Evolutionary conservation across 371 early-diverging fungal species (phyloP), one percentile per base, ranked within the genome.

Genomic region (Fennellomyces sp.): DNA sequence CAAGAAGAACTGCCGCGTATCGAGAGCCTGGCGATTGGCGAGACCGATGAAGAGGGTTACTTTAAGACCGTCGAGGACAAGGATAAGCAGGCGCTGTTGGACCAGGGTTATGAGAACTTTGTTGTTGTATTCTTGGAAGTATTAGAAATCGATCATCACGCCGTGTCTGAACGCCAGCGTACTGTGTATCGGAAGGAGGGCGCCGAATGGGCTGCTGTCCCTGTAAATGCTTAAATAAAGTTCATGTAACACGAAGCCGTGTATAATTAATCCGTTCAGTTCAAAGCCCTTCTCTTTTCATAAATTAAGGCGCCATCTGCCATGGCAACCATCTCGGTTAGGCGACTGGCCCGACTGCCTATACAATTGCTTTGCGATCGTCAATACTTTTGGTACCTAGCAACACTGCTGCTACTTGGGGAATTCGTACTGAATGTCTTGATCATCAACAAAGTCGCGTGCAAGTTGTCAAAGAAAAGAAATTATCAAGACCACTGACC

Each of bases 371-470:
- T 81, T 19, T 56, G 85, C 35, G 70, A 86, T 63, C 83, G 77
- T 17, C 70, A 72, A 0, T 91, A 92, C 65, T 88, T 88, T 66
- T 90, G 87, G 78, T 76, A 83, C 48, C 78, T 91, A 26, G 79
- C 87, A 8, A 69, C 68, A 1, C 56, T 89, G 33, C 68, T 93
- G 17, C 54, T 88, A 10, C 25, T 76, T 4, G 75, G 75, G 17
- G 88, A 88, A 60, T 52, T 67, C 11, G 41, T 76, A 11, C 68
- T 82, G 31, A 86, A 78, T 45, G 28, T 75, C 13, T 53, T 79
- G 8, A 83, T 89, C 21, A 78, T 89, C 58, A 76, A 74, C 47
- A 78, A 75, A 30, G 76, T 88, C 10, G 13, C 71, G 27, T 83
- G 83, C 80, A 77, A 75, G 70, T 64, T 29, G 23, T 45, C 5